Evolutionary conservation across 345 rosid species (phyloP), one percentile per base, ranked within the genome.

Genomic region (Noccaea caerulescens): DNA sequence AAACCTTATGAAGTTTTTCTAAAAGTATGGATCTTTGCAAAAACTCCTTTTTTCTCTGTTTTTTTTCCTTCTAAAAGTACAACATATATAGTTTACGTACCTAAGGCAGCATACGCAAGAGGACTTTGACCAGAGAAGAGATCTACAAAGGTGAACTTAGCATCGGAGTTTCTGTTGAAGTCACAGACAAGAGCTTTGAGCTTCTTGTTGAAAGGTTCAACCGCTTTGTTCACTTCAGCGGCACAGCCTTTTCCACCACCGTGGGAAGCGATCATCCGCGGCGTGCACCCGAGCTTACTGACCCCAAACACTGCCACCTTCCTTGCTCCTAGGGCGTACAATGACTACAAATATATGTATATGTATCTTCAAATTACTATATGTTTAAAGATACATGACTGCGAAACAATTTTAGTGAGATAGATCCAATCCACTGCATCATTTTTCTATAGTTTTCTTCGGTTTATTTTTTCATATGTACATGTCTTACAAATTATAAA

Each of bases 241-340:
- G 61, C 81, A 3, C 83, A 81, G 10, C 60, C 49, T n/a, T 20
- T 33, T 32, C 83, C 73, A 4, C 68, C 65, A n/a, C 82, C 83
- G 0, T 51, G 50, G 0, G 51, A 58, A 0, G 63, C 76, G 2
- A 54, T 32, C 38, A 67, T 70, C 11, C 66, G 55, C 2, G 83
- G 88, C 25, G 79, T 51, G 30, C 88, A 82, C 0, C 86, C 88
- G 8, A 78, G 57, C 33, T 50, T 58, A 39, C 76, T 66, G 9
- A 82, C 7, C 10, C 81, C 82, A 49, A 85, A 80, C 39, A 84
- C 1, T 0, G 81, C 83, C 12, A 84, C 60, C 62, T 71, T 80
- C 69, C 84, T 77, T 61, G 75, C 79, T 63, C 79, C 79, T 5
- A 56, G 60, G 50, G 7, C 33, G 20, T 76, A 76, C 60, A 76